phyloP scores from a whole-genome alignment of 768 basidiomycete genomes.

The Trametes meyenii region DNA sequence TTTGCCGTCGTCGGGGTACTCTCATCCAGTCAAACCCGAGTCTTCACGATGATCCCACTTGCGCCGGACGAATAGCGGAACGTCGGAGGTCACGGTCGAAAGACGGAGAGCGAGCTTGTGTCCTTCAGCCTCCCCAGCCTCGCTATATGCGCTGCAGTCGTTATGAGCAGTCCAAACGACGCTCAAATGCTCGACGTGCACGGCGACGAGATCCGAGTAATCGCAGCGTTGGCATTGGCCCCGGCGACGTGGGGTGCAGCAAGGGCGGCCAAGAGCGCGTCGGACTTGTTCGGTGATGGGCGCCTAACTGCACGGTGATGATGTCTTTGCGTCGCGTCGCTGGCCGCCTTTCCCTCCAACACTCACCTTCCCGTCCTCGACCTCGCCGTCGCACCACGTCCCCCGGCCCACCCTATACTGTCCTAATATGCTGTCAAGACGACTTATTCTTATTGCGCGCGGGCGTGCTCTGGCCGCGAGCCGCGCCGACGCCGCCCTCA shows the following conservation, averaged over 20 bases:
- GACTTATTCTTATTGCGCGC: slow-evolving; percentile 64
- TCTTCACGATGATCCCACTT: background rate
- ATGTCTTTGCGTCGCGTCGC: slow-evolving; percentile 22
- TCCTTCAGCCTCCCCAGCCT: background rate
- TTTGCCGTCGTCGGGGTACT: background rate
- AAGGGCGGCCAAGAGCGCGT: slow-evolving; percentile 2
- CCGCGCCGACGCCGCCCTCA: slow-evolving; percentile 38
- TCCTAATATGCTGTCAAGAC: slow-evolving; percentile 67
- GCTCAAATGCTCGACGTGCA: background rate
- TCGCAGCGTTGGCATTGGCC: slow-evolving; percentile 14
- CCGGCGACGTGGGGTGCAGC: background rate
- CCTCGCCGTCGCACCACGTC: slow-evolving; percentile 8
- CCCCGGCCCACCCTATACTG: background rate
- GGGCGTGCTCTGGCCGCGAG: slow-evolving; percentile 49
- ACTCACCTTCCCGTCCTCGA: slow-evolving; percentile 3
- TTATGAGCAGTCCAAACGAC: no score
- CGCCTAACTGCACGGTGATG: slow-evolving; percentile 19
- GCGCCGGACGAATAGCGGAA: slow-evolving; percentile 3
- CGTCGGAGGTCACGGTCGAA: background rate
- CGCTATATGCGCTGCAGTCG: no score
- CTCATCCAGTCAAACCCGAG: background rate
- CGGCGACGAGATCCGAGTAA: background rate
- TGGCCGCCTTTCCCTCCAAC: slow-evolving; percentile 17
- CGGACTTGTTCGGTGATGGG: slow-evolving; percentile 27
- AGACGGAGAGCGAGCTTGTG: background rate